Evolutionary conservation across 2,329 filamentous ascomycete species (phyloP), one percentile per base, ranked within the genome.

Genomic region (Fusarium pilosicola): DNA sequence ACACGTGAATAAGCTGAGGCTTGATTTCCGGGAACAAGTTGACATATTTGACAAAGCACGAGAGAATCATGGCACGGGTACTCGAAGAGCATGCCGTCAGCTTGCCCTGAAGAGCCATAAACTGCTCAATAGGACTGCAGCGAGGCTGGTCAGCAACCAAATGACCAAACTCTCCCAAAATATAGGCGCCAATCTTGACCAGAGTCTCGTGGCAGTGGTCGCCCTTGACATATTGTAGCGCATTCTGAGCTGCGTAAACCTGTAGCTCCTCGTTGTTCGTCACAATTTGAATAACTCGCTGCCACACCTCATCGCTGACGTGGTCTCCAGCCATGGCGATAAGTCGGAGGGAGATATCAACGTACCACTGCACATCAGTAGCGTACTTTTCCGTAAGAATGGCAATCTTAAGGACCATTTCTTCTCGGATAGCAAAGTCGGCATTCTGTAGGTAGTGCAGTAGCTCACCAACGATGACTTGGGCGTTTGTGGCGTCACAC

Each of bases 11-110:
- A 7, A 99, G 89, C 81, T 98, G 96, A 14, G 95, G 94, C 83
- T 98, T 98, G 84, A 99, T 98, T 81, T 99, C 97, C 3, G 96
- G 96, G 82, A 99, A 99, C 58, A 99, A 85, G 82, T 99, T 99
- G 84, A 99, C 94, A 78, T 95, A 99, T 84, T 99, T 99, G 87
- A 98, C 88, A 80, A 98, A 99, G 60, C 93, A 97, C 1, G 96
- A 98, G 51, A 99, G 85, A 45, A 99, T 93, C 88, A 99, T 97
- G 32, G 94, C 96, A 74, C 95, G 89, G 17, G 97, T 98, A 76
- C 92, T 93, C 24, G 96, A 93, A 2, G 96, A 97, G 80, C 94
- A 97, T 12, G 91, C 93, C 49, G 94, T 90, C 80, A 99, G 92
- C 84, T 99, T 99, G 57, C 90, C 89, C 78, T 98, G 95, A 63